Evolutionary conservation across 352 stramenopile genomes (phyloP).

Genomic region (Pythium dissimile): DNA sequence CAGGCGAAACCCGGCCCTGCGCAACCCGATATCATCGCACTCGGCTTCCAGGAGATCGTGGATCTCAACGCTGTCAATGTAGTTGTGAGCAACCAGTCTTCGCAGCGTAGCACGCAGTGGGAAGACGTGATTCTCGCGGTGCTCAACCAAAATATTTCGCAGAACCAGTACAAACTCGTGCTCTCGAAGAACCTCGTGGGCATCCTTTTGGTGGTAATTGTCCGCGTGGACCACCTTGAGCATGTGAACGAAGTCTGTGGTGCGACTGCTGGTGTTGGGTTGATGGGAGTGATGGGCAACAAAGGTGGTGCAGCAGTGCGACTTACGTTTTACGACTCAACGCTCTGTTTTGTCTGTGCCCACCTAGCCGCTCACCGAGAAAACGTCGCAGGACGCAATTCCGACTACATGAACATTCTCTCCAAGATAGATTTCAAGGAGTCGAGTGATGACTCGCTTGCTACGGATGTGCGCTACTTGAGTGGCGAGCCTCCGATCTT

Average conservation of each 20-base stretch:
- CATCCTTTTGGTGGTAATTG: conserved; percentile 96
- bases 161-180: conserved; percentile 65
- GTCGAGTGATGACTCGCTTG: conserved; percentile 19
- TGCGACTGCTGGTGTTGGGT: conserved; percentile 92
- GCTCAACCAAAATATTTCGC: conserved; percentile 79
- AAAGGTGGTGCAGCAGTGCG: conserved; percentile 97
- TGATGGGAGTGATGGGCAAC: conserved; percentile 99
- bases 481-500: conserved; percentile 74
- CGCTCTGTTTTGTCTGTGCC: conserved; percentile 98
- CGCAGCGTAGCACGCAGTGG: conserved; percentile 87
- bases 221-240: conserved; percentile 68
- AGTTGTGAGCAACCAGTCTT: conserved; percentile 95
- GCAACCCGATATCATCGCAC: conserved; percentile 59
- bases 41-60: conserved; percentile 99
- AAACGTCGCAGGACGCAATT: conserved; percentile 96
- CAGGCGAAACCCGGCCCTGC: background rate
- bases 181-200: conserved; percentile 95
- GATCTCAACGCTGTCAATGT: conserved; percentile 99
- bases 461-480: conserved; percentile 33
- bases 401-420: conserved; percentile 98
- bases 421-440: conserved; percentile 93
- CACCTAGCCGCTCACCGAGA: conserved; percentile 98
- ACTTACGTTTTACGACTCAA: conserved; percentile 97
- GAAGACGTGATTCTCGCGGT: conserved; percentile 87
- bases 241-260: conserved; percentile 88